Evolutionary conservation across 2,329 filamentous ascomycete species (phyloP), one percentile per base, ranked within the genome.

Genomic region (Claviceps paspali): DNA sequence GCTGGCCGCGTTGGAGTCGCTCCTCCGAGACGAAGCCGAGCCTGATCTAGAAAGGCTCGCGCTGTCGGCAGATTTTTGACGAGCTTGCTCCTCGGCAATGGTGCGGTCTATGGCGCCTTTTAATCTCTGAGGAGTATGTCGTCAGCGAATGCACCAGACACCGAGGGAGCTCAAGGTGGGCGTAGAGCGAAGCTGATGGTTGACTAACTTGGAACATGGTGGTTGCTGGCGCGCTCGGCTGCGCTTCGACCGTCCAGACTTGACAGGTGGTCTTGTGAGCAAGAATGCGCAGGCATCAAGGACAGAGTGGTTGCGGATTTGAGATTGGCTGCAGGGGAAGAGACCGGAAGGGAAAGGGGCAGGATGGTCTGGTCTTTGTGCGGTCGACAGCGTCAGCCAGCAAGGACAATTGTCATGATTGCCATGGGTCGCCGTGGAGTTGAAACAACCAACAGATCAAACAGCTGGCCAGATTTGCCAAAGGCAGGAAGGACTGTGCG

Each of bases 51-150:
- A 56, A 51, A 56, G 50, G 49, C 61, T 49, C 40, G 59, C 59
- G 47, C 56, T 50, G 48, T 68, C 60, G 36, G 65, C 63, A 5
- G 65, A 55, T 52, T 73, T 73, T 54, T 86, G 81, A 41, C 83
- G 80, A 40, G 84, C 82, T 60, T 93, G 84, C 62, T 95, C 87
- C 62, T 94, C 85, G 51, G 85, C 82, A 51, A 95, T 91, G 51
- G 80, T 80, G 50, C 78, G 77, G 56, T 93, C 83, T 56, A 93
- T 85, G 41, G 81, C 82, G 51, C 80, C 82, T 63, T 84, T 82
- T 49, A 93, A 67, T 65, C 82, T 75, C 82, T 38, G 5, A 9
- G 10, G 14, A n/a, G n/a, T n/a, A n/a, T n/a, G n/a, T n/a, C n/a
- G n/a, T n/a, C n/a, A n/a, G n/a, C n/a, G n/a, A n/a, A n/a, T n/a